Evolutionary conservation across 2,329 filamentous ascomycete species (phyloP).

Genomic region (Fusarium staphyleae): DNA sequence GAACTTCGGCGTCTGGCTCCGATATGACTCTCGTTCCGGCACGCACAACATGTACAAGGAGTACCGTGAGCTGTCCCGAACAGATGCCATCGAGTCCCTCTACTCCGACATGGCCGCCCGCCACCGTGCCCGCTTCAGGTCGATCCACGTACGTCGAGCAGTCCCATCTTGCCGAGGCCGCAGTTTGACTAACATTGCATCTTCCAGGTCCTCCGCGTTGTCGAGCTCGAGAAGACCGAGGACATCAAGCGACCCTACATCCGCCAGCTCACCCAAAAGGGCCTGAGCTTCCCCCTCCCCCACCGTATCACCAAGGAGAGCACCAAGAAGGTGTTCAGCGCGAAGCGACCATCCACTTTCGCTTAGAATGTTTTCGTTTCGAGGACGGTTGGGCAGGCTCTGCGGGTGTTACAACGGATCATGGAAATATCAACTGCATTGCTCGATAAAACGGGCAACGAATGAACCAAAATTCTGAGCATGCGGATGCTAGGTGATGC

Average conservation of each 20-base stretch:
- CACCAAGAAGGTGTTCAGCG: slow-evolving; percentile 91
- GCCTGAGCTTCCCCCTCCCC: slow-evolving; percentile 97
- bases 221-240: slow-evolving; percentile 93
- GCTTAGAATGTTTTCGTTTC: slow-evolving; percentile 75
- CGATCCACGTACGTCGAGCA: slow-evolving; percentile 83
- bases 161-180: too few relatives aligned
- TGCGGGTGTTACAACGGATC: slow-evolving; percentile 68
- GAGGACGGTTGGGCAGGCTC: slow-evolving; percentile 61
- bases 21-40: slow-evolving; percentile 99
- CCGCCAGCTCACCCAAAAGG: slow-evolving; percentile 95
- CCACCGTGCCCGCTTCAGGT: slow-evolving; percentile 95
- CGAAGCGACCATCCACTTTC: slow-evolving; percentile 95
- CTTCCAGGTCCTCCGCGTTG: slow-evolving; percentile 90
- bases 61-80: slow-evolving; percentile 98
- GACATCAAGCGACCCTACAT: slow-evolving; percentile 99
- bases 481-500: slow-evolving; percentile 39
- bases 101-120: slow-evolving; percentile 99
- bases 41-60: slow-evolving; percentile 99
- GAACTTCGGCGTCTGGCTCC: slow-evolving; percentile 99
- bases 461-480: slow-evolving; percentile 52
- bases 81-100: slow-evolving; percentile 92
- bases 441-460: slow-evolving; percentile 58
- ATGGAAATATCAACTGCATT: slow-evolving; percentile 67
- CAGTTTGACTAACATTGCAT: slow-evolving; percentile 9
- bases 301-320: slow-evolving; percentile 87